These are phyloP conservation scores for Mortierella claussenii DNA, from an alignment of 192 early-diverging fungal species.

Conservation along the genomic window DNA sequence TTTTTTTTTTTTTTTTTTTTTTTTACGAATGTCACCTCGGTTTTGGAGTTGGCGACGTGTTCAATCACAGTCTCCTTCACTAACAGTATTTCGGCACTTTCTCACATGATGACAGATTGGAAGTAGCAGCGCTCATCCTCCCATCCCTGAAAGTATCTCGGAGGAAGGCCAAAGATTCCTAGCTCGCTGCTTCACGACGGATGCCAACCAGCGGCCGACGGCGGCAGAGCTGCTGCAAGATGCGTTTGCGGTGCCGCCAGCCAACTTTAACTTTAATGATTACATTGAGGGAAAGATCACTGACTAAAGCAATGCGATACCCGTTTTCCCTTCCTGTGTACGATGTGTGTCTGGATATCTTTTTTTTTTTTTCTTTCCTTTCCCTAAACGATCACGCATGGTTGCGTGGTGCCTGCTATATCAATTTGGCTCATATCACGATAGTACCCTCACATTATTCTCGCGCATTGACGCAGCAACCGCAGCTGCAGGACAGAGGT, in stretches of 20 bases:
- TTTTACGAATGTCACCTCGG: neutral
- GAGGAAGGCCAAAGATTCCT: conserved; percentile 78
- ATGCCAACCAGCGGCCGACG: conserved; percentile 82
- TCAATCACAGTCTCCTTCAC: no score
- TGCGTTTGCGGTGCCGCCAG: conserved; percentile 71
- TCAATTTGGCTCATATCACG: no score
- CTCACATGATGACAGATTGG: conserved; percentile 66
- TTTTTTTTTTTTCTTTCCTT: no score
- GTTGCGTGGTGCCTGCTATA: no score
- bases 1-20: no score
- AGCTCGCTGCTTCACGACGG: conserved; percentile 77
- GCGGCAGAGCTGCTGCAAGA: conserved; percentile 78
- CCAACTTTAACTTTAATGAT: conserved; percentile 63
- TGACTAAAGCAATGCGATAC: conserved; percentile 29
- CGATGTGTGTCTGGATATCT: no score
- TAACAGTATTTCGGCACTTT: conserved; percentile 37
- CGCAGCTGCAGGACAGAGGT: no score
- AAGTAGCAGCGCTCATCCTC: conserved; percentile 77
- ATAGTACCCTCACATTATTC: no score
- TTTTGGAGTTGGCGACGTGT: no score
- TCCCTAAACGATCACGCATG: no score
- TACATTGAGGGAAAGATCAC: conserved; percentile 48
- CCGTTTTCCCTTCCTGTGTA: no score
- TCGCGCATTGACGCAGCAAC: no score
- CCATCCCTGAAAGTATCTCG: conserved; percentile 80